Base-by-base conservation (phyloP, 1,284 basidiomycete species). In the Apiotrichum gracile region DNA sequence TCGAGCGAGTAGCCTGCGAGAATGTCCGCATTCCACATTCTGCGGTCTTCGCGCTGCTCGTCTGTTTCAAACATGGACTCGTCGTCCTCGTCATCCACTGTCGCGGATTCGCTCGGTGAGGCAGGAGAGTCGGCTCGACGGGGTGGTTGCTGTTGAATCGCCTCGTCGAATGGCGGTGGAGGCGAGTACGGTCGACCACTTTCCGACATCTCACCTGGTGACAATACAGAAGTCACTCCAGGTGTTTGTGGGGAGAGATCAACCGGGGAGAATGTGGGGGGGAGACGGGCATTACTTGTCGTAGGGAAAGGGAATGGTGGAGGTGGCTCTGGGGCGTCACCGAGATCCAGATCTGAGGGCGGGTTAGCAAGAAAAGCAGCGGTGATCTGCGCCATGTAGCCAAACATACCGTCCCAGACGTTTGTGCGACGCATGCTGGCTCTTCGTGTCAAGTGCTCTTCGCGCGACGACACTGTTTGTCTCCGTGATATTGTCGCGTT, bases 391-490 rank as follows among this genome's bases (percentile, higher is more conserved):
- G 13, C 14, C 7, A 7, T 25, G 39, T 21, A 5, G 26, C 13
- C 39, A 41, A 26, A 62, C 69, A 50, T 42, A 71, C 71, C 68
- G 48, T 73, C 72, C 72, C 72, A 73, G 4, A 73, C 64, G 45
- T 72, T 73, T 14, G 61, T 48, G n/a, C 72, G 54, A 13, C 72
- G 61, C 69, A 72, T 70, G 54, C 68, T 70, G 6, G 69, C 70
- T 17, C 69, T 63, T 41, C 72, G 64, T 9, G 69, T 62, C 21
- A 38, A 65, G 19, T 4, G 68, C 68, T 73, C 70, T 41, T 72
- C 70, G 33, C 64, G 58, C 0, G 64, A 61, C 19, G 55, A 53
- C 1, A 72, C 69, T 0, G 67, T 67, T 25, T 54, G 53, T 22
- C 64, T 40, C 26, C 67, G 62, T 16, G 51, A 47, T 0, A 46